Conservation (phyloP, 83 land plant genomes). For the Isoetes engelmannii region DNA sequence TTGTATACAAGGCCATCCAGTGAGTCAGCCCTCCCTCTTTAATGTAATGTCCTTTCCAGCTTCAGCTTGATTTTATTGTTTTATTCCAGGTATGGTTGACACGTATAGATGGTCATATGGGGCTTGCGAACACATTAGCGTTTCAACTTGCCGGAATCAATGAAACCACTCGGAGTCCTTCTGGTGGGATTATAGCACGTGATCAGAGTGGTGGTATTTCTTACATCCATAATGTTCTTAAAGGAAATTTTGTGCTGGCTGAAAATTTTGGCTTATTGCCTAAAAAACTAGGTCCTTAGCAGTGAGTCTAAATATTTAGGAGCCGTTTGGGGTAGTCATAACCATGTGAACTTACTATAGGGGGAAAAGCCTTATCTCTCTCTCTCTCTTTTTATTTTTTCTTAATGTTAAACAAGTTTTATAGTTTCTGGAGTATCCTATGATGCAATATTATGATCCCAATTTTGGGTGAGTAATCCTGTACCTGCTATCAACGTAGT, state of each 20-base stretch:
- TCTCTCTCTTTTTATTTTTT: too few relatives aligned
- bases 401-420: too few relatives aligned
- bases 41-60: neutral
- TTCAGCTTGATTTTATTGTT: neutral
- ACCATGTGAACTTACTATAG: too few relatives aligned
- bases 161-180: conserved; percentile 44
- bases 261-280: neutral
- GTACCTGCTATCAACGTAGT: too few relatives aligned
- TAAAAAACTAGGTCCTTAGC: neutral
- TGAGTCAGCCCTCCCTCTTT: conserved; percentile 18
- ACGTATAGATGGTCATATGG: conserved; percentile 91
- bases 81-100: conserved; percentile 60
- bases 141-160: conserved; percentile 50
- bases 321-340: too few relatives aligned
- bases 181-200: conserved; percentile 63
- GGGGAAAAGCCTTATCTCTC: too few relatives aligned
- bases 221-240: neutral
- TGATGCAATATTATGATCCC: too few relatives aligned
- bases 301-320: too few relatives aligned
- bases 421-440: too few relatives aligned
- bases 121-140: conserved; percentile 72
- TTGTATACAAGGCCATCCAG: conserved; percentile 59
- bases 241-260: neutral
- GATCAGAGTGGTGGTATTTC: conserved; percentile 47
- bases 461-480: too few relatives aligned